Conservation (phyloP, 345 rosid genomes). For the Kernera saxatilis region DNA sequence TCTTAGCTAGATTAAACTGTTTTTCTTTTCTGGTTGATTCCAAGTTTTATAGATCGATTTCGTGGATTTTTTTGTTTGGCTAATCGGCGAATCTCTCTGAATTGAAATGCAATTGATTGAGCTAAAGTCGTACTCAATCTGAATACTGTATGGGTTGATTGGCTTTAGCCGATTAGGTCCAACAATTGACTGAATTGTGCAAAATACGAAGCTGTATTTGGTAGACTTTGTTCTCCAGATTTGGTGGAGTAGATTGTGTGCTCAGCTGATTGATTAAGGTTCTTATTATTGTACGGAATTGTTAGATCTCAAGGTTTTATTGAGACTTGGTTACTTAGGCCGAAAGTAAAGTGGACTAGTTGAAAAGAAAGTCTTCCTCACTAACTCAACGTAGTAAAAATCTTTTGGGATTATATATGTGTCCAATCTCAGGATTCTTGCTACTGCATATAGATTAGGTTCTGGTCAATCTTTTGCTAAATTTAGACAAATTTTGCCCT, state of each 20-base stretch:
- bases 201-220: background rate
- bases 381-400: background rate
- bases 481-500: background rate
- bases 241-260: background rate
- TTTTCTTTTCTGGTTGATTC: background rate
- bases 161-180: background rate
- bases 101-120: background rate
- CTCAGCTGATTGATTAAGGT: background rate
- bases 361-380: background rate
- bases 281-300: background rate
- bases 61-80: background rate
- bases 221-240: background rate
- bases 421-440: background rate
- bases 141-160: background rate
- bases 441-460: background rate
- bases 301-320: background rate
- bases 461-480: background rate
- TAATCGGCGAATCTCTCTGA: background rate
- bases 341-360: background rate
- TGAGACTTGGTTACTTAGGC: background rate
- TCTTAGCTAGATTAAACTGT: background rate
- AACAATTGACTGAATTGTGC: background rate
- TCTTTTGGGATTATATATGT: background rate
- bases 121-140: background rate
- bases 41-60: background rate